Percentiles rank a stretch among this genome's conserved stretches.
Evolutionary conservation across 805 yeast genomes (phyloP).

Genomic region (Candida silvatica): DNA sequence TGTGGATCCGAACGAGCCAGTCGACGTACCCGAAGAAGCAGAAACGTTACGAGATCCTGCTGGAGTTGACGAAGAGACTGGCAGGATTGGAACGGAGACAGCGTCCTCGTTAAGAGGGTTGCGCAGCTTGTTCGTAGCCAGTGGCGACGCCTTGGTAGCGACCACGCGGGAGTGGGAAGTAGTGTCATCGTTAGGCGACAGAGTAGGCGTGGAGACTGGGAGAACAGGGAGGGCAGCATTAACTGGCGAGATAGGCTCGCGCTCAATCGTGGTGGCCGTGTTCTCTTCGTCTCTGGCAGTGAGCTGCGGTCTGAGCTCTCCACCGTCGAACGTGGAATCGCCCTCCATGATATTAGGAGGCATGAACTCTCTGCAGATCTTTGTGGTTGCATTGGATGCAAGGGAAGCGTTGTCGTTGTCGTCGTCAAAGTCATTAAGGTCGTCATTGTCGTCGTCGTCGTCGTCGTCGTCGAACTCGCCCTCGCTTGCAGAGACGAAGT

Average conservation of each 20-base stretch:
- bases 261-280: no score
- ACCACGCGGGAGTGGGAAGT: not conserved
- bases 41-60: conserved; percentile 29
- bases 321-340: not conserved
- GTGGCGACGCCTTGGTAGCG: not conserved
- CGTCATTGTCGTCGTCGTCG: conserved; percentile 1
- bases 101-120: not conserved
- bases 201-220: not conserved
- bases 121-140: no score
- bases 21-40: conserved; percentile 23
- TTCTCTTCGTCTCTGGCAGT: not conserved
- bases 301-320: no score
- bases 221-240: no score
- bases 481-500: conserved; percentile 25
- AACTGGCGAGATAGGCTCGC: no score
- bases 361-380: not conserved
- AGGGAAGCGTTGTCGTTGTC: not conserved
- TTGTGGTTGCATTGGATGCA: not conserved
- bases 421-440: not conserved
- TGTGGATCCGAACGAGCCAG: conserved; percentile 13
- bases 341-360: not conserved
- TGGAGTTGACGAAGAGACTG: conserved; percentile 12
- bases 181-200: not conserved
- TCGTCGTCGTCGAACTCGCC: conserved; percentile 11
- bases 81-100: not conserved